Base-by-base conservation (phyloP, 768 basidiomycete genomes). In the Chalciporus piperatus region DNA sequence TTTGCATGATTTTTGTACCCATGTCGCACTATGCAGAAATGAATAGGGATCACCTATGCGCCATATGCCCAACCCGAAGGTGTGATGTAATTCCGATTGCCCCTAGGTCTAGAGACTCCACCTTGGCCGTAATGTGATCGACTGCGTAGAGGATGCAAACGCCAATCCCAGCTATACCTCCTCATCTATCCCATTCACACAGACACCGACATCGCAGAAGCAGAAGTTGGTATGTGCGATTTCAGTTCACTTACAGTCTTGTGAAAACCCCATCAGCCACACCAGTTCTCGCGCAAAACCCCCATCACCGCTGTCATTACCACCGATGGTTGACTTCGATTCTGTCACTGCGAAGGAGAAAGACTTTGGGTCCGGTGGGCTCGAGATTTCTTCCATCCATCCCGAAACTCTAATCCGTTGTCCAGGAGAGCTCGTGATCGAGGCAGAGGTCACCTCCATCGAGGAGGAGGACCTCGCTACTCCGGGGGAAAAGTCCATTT, bases 1-100 rank as follows among this genome's bases (percentile, higher is more conserved):
- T 59, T 41, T 47, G 47, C 60, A 57, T 48, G 51, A 50, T 55
- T 62, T 54, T 51, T 56, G 58, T 57, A 58, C 43, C 54, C 60
- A 59, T 63, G 66, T 64, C 55, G 50, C 35, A 37, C 14, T 37
- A 37, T 37, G 35, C 35, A n/a, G 41, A 41, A 13, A 41, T 22
- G 20, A 27, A 22, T 41, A 23, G 41, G 25, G 11, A 41, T 22
- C 25, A 22, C 41, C 25, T 41, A 41, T 41, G 25, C 25, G n/a
- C 22, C 22, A 27, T 41, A n/a, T 41, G 41, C 41, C 11, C 41
- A 23, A 22, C 22, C 22, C 39, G 16, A 19, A 41, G 11, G 4
- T 37, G 35, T 37, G 35, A 37, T n/a, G 14, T 37, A 37, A 16
- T n/a, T n/a, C n/a, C 35, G n/a, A 37, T 37, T 37, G 35, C n/a